Evolutionary conservation across 345 rosid genomes (phyloP), one percentile per base, ranked within the genome.

Genomic region (Adansonia digitata): DNA sequence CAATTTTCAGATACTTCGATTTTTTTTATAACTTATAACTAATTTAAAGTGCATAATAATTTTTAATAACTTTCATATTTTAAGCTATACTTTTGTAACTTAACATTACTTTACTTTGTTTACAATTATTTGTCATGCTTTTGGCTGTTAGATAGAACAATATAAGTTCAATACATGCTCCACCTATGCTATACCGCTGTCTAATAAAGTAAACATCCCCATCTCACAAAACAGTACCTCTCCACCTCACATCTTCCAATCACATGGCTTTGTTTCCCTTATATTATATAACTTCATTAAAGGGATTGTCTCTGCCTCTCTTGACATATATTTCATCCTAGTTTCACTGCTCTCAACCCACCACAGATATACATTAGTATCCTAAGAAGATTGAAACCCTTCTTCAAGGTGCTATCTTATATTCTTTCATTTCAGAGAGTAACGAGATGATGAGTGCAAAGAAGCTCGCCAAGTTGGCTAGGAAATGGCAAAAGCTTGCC

Each of bases 391-490:
- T 15, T 4, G 22, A 40, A 20, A 35, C 42, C 2, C 6, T 5
- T 17, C 31, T 37, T n/a, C n/a, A 14, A 26, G 13, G 3, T 0
- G 4, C 20, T 18, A 34, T 29, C 18, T 29, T 14, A 17, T 37
- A 34, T n/a, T 7, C 1, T 69, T 48, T 24, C 59, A 15, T 48
- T 8, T 1, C 10, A 45, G 1, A 29, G 22, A 48, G 73, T 7
- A 10, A 35, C 35, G 73, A 67, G 29, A 73, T 78, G 74, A 72
- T 78, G 18, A 78, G 49, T 52, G 31, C 76, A 15, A 79, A 70
- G 71, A 76, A 76, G 52, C 77, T 82, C 46, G 67, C 77, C 64
- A 66, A 52, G 52, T 40, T 79, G 31, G 81, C 85, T 1, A 80
- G 75, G 62, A 77, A 80, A 52, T 72, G 83, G 79, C 77, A 56